Base-by-base conservation (phyloP, 78 protist species). In the Salpingoeca rosetta region DNA sequence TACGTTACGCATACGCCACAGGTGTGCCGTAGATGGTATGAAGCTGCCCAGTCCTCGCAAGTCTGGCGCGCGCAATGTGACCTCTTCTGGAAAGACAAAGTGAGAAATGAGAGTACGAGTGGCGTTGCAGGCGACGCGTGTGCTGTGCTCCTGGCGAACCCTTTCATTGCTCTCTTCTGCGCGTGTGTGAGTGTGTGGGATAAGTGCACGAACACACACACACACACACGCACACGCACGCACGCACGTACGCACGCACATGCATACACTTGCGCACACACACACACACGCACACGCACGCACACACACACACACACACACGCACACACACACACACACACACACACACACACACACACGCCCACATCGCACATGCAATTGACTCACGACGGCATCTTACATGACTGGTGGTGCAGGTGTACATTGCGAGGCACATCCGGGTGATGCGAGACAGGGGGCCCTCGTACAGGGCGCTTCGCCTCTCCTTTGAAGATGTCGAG, bases 371-470 rank as follows among this genome's bases (percentile, higher is more conserved):
- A 37, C 24, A 81, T 39, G 40, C 22, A n/a, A 36, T 27, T 81
- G 25, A 35, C 31, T 27, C n/a, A 24, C 31, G 45, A 24, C 28
- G 31, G 17, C 84, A 37, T 81, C 25, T 36, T 81, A 26, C 84
- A 81, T 44, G 36, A 25, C 74, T 65, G 74, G 22, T 65, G 36
- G 25, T 65, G 74, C 36, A 25, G 74, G 36, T 65, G 74, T 65
- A 65, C 74, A 27, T 65, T 65, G 74, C 74, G 74, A 27, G 25
- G 74, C 74, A 65, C 74, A 65, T 65, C 36, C 22, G 25, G 22
- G 74, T 65, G 74, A n/a, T 65, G 74, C 22, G 74, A 65, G 74
- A 65, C 74, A 65, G 25, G 74, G 74, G 74, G 74, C 74, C 74
- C 22, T 65, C 22, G 36, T 65, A 25, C 22, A 65, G 25, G 74